Percentiles rank a stretch among this genome's conserved stretches.
phyloP scores from a whole-genome alignment of 371 early-diverging fungal species.

The Chytridium lagenaria region DNA sequence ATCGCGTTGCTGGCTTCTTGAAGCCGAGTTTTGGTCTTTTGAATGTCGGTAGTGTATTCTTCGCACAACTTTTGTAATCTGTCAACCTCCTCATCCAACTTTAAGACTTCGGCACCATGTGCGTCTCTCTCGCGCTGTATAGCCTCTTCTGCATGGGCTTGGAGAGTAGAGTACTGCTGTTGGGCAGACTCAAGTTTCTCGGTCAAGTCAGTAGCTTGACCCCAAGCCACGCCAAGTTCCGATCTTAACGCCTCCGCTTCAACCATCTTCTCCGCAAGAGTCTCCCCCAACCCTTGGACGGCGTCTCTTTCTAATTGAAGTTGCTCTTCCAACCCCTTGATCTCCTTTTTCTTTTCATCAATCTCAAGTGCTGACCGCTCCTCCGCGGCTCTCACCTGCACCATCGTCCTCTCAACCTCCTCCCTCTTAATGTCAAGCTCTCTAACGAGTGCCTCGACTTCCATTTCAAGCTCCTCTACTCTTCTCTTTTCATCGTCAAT shows the following conservation, averaged over 20 bases:
- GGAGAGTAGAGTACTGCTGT: not conserved
- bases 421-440: not conserved
- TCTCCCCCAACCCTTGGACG: conserved; percentile 15
- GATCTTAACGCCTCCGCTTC: not conserved
- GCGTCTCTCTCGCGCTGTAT: too few relatives aligned
- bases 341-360: not conserved
- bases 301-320: not conserved
- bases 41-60: too few relatives aligned
- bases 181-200: not conserved
- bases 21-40: too few relatives aligned
- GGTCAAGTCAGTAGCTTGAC: not conserved
- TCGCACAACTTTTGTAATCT: too few relatives aligned
- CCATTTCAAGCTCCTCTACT: too few relatives aligned
- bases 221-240: not conserved
- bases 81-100: too few relatives aligned
- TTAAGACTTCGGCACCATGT: too few relatives aligned
- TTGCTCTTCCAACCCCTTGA: not conserved
- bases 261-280: conserved; percentile 6
- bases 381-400: not conserved
- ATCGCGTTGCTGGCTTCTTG: too few relatives aligned
- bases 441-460: too few relatives aligned
- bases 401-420: not conserved
- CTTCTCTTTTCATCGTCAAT: too few relatives aligned
- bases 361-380: not conserved
- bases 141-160: not conserved